phyloP scores from a whole-genome alignment of 768 basidiomycete genomes.

The Nidularia pulvinata region DNA sequence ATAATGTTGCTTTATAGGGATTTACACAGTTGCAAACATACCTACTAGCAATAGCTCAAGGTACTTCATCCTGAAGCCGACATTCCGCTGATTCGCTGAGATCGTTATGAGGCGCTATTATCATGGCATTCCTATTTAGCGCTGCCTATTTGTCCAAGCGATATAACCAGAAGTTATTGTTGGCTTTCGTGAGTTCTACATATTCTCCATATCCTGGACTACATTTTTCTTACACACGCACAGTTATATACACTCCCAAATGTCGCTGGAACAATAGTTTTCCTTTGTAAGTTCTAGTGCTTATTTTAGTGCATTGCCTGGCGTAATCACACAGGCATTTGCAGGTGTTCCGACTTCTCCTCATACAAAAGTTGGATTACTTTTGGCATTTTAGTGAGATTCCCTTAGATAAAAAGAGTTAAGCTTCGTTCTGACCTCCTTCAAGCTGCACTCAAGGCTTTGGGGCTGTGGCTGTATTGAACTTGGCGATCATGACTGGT shows the following conservation, averaged over 20 bases:
- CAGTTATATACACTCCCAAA: constrained; percentile 46
- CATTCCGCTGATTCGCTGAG: too few species aligned
- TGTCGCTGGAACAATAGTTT: constrained; percentile 48
- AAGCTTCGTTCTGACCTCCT: background rate
- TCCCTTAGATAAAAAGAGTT: background rate
- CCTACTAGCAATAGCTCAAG: constrained; percentile 48
- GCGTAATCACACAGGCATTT: background rate
- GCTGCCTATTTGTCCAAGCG: constrained; percentile 38
- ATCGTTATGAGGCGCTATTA: constrained; percentile 25
- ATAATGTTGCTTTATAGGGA: constrained; percentile 21
- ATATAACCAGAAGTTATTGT: constrained; percentile 42
- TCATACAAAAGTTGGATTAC: constrained; percentile 41
- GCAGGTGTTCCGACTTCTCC: constrained; percentile 34
- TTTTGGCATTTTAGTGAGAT: constrained; percentile 48
- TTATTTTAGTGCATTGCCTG: background rate
- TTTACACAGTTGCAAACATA: constrained; percentile 49
- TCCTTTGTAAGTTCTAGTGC: constrained; percentile 26
- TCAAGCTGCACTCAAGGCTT: constrained; percentile 42
- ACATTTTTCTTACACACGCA: too few species aligned
- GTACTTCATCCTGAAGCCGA: constrained; percentile 4
- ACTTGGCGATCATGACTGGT: constrained; percentile 43
- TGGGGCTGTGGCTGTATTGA: constrained; percentile 43
- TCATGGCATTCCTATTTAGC: constrained; percentile 42
- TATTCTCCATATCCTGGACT: too few species aligned
- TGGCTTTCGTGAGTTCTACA: constrained; percentile 31